Evolutionary conservation across 1,139 yeast species (phyloP).

Genomic region (Yamadazyma spencermartinsiae): DNA sequence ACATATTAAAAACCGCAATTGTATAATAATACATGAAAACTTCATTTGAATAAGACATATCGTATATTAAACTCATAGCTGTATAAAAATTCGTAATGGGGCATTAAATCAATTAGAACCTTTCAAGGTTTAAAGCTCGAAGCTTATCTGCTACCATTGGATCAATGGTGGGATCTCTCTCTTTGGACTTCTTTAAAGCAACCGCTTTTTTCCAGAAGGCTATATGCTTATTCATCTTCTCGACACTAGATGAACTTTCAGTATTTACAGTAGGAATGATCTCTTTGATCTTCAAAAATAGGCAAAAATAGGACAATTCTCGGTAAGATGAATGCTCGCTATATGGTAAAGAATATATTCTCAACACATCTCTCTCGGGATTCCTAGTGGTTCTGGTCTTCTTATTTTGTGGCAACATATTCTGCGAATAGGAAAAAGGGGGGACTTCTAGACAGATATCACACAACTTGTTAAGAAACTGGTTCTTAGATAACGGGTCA

Average conservation of each 20-base stretch:
- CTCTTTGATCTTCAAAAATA: constrained; percentile 46
- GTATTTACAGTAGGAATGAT: constrained; percentile 83
- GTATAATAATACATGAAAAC: constrained; percentile 7
- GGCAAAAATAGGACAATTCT: constrained; percentile 69
- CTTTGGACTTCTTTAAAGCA: constrained; percentile 14
- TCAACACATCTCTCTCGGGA: constrained; percentile 26
- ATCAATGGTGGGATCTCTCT: constrained; percentile 13
- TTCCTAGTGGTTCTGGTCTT: constrained; percentile 19
- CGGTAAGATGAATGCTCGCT: constrained; percentile 91
- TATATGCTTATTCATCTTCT: constrained; percentile 49
- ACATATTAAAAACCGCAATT: background rate
- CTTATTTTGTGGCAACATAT: constrained; percentile 36
- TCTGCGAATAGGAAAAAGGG: constrained; percentile 24
- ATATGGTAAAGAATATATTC: constrained; percentile 73
- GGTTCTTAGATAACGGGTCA: constrained; percentile 8
- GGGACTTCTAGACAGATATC: constrained; percentile 21
- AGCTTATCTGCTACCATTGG: constrained; percentile 15
- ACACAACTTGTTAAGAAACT: constrained; percentile 14
- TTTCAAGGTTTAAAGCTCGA: constrained; percentile 17
- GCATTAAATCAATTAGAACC: constrained; percentile 13
- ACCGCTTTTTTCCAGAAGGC: constrained; percentile 40
- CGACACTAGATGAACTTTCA: constrained; percentile 33
- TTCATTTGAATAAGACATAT: background rate
- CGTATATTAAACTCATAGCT: no score
- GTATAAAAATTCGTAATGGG: no score